Evolutionary conservation across 768 basidiomycete species (phyloP), one percentile per base, ranked within the genome.

Genomic region (Roridomyces roridus): DNA sequence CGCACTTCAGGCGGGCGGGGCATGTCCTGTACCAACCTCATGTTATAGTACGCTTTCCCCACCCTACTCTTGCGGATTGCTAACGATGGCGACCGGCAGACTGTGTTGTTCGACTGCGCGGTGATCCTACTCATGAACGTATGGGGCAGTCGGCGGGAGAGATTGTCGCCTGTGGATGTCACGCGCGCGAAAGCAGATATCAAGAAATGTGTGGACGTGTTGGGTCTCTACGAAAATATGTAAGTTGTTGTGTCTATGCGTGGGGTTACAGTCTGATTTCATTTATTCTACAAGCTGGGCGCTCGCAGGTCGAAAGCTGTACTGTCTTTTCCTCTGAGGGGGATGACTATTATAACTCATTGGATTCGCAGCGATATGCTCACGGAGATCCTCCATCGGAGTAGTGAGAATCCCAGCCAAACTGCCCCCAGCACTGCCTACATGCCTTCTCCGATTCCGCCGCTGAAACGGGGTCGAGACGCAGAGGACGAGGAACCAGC

Each of bases 21-120:
- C 45, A 76, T 77, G 46, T 65, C 60, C 3, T 65, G 67, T 11
- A 68, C 68, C 31, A 58, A 62, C 49, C 60, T 65, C 17, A 44
- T 3, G 41, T 18, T 5, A 49, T 61, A 31, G 53, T 64, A 46
- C 31, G 10, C 36, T 21, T n/a, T n/a, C n/a, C n/a, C n/a, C 28
- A 23, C 20, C 12, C 18, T 31, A 3, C 17, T 39, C 4, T 20
- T 20, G 21, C 5, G n/a, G 23, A 31, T 51, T 18, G 24, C 31
- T 6, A 28, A 9, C 7, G 21, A 40, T n/a, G n/a, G 11, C 17
- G 5, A 52, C 23, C 26, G 20, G 37, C 37, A 51, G 51, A 47
- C 14, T 18, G 50, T 46, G 14, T 31, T 59, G 31, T 59, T 48
- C 12, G 57, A 59, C 34, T 52, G 46, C 14, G 50, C 51, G 6